These are phyloP conservation scores for Apophysomyces sp. DNA, from an alignment of 371 early-diverging fungal genomes.

Conservation along the genomic window DNA sequence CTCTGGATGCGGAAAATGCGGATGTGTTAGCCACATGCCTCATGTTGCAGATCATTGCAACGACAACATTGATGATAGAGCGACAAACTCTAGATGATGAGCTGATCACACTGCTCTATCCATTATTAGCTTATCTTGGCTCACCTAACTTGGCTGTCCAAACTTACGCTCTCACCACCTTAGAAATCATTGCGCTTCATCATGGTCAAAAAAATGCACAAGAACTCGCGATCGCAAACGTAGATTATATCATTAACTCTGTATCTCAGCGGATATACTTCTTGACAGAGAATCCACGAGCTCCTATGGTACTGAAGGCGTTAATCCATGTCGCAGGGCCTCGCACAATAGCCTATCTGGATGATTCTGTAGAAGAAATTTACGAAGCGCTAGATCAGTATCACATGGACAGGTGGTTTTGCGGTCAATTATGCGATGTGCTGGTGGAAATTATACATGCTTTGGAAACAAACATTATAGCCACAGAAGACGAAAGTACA, in stretches of 20 bases:
- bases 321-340: constrained; percentile 51
- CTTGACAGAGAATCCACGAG: constrained; percentile 37
- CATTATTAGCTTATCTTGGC: constrained; percentile 55
- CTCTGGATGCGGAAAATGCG: constrained; percentile 19
- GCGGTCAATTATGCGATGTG: constrained; percentile 38
- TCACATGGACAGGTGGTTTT: constrained; percentile 32
- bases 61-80: constrained; percentile 20
- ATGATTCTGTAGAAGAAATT: constrained; percentile 61
- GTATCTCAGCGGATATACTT: constrained; percentile 50
- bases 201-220: constrained; percentile 30
- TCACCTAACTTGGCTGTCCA: constrained; percentile 37
- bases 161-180: constrained; percentile 37
- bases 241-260: constrained; percentile 66
- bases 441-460: constrained; percentile 41
- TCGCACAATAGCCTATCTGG: constrained; percentile 45
- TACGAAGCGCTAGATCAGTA: constrained; percentile 57
- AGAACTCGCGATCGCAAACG: constrained; percentile 50
- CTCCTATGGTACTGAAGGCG: constrained; percentile 59
- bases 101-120: constrained; percentile 58
- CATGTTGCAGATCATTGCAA: constrained; percentile 29
- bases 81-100: constrained; percentile 26
- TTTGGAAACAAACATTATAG: background rate
- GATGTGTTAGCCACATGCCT: constrained; percentile 30
- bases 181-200: constrained; percentile 31
- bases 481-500: background rate